Percentiles rank a stretch among this genome's conserved stretches.
Evolutionary conservation across 2,329 filamentous ascomycete species (phyloP).

Genomic region (Lasiodiplodia theobromae): DNA sequence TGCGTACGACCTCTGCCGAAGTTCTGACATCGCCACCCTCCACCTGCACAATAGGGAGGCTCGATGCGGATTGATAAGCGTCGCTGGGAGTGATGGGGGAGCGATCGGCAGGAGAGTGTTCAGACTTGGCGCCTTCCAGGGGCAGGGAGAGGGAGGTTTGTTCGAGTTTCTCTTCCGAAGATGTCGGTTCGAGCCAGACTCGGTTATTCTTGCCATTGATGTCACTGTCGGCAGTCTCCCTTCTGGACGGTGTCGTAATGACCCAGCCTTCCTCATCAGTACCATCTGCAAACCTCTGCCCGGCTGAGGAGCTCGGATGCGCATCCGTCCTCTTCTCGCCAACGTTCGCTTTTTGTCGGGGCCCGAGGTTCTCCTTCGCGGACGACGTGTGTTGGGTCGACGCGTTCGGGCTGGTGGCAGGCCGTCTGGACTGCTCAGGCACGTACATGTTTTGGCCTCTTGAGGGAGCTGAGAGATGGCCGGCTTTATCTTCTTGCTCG

Average conservation of each 20-base stretch:
- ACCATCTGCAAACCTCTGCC: conserved; percentile 26
- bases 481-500: conserved; percentile 57
- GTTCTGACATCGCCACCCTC: conserved; percentile 53
- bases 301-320: conserved; percentile 29
- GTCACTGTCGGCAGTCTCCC: conserved; percentile 32
- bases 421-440: conserved; percentile 41
- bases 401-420: conserved; percentile 41
- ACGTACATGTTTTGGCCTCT: conserved; percentile 28
- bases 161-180: conserved; percentile 44
- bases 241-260: conserved; percentile 40
- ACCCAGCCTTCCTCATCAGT: conserved; percentile 49
- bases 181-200: conserved; percentile 50
- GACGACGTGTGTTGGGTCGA: conserved; percentile 32
- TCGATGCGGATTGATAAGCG: conserved; percentile 56
- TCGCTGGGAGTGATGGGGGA: conserved; percentile 53
- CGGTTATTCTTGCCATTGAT: conserved; percentile 40
- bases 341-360: conserved; percentile 35
- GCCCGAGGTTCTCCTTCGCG: conserved; percentile 35
- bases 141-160: conserved; percentile 44
- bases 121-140: conserved; percentile 46
- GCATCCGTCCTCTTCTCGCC: conserved; percentile 39
- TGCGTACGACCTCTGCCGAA: conserved; percentile 39
- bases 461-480: conserved; percentile 3
- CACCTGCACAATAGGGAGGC: conserved; percentile 59
- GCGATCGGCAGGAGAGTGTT: conserved; percentile 26